Base-by-base conservation (phyloP, 2,329 filamentous ascomycete species). In the Biscogniauxia marginata region DNA sequence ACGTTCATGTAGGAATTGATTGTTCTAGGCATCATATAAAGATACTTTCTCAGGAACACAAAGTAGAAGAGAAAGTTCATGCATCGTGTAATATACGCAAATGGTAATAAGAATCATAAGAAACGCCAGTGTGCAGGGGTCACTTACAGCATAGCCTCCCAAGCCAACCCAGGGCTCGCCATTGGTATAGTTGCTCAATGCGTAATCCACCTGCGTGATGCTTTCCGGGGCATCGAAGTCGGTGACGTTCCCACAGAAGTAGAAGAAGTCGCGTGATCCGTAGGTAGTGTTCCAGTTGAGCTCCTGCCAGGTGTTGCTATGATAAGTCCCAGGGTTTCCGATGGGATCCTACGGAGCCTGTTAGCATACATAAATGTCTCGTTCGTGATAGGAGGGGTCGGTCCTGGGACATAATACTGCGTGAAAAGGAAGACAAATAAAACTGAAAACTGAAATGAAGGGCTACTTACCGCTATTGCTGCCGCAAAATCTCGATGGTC, bases 221-320 rank as follows among this genome's bases (percentile, higher is more conserved):
- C 74, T 73, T 22, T 67, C 70, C 0, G 79, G 75, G 0, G 78
- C 70, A 49, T 77, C 65, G 25, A 75, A 65, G 54, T 81, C 74
- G 1, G 80, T 80, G 46, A 83, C 73, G 52, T 81, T 83, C 7
- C 70, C 71, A 65, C 79, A 83, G 68, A 83, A 83, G 46, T 74
- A 60, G 67, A 75, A 83, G 64, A 83, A 82, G 61, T 83, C 77
- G 4, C 74, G 64, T 1, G 71, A 70, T 44, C 72, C 73, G 54
- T 76, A 74, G 0, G 58, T 70, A 0, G 62, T 54, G 48, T 68
- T 66, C 80, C 80, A 83, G 55, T 77, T 79, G 8, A 83, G 67
- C 61, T 83, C 80, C 68, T 83, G 80, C 80, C 80, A 83, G 4
- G 80, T 82, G 21, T 70, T 71, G 0, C 75, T 79, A 0, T 76